phyloP scores from a whole-genome alignment of 2,329 filamentous ascomycete species.

The Anthostomella pinea region DNA sequence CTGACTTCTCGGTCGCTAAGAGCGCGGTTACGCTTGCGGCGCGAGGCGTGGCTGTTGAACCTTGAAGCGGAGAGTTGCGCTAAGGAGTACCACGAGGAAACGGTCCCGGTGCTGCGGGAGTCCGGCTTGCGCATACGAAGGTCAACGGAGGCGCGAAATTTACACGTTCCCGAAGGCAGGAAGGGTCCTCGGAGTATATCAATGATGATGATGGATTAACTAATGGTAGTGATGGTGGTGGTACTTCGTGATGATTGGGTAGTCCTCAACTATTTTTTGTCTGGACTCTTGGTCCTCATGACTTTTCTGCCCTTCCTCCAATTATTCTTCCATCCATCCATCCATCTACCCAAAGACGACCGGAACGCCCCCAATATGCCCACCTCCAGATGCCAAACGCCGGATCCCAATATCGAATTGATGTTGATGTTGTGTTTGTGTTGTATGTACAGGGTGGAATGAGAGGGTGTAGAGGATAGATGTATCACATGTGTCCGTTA shows the following conservation, averaged over 20 bases:
- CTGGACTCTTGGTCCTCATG: not conserved
- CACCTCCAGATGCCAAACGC: slow-evolving; percentile 5
- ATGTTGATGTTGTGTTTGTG: no score
- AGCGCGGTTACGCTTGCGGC: no score
- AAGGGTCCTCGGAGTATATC: slow-evolving; percentile 30
- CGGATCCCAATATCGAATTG: not conserved
- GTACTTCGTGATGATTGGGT: not conserved
- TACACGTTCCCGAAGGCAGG: slow-evolving; percentile 27
- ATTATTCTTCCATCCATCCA: slow-evolving; percentile 7
- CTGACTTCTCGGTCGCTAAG: slow-evolving; percentile 45
- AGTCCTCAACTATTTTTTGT: slow-evolving; percentile 1
- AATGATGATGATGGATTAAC: not conserved
- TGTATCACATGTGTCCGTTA: slow-evolving; percentile 25
- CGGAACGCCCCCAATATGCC: no score
- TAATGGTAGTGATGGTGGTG: not conserved
- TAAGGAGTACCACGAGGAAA: slow-evolving; percentile 35
- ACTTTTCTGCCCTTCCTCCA: not conserved
- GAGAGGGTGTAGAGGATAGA: slow-evolving; percentile 2
- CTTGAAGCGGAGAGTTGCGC: slow-evolving; percentile 49
- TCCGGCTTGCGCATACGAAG: slow-evolving; percentile 13
- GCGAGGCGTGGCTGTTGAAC: slow-evolving; percentile 47
- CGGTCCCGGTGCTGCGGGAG: slow-evolving; percentile 20
- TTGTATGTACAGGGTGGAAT: slow-evolving; percentile 10
- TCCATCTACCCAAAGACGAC: no score
- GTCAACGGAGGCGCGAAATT: slow-evolving; percentile 18